A percentile compares a stretch with the other conserved stretches of the same genome.
phyloP scores from a whole-genome alignment of 129 eudicot genomes.

The Lonicera japonica region DNA sequence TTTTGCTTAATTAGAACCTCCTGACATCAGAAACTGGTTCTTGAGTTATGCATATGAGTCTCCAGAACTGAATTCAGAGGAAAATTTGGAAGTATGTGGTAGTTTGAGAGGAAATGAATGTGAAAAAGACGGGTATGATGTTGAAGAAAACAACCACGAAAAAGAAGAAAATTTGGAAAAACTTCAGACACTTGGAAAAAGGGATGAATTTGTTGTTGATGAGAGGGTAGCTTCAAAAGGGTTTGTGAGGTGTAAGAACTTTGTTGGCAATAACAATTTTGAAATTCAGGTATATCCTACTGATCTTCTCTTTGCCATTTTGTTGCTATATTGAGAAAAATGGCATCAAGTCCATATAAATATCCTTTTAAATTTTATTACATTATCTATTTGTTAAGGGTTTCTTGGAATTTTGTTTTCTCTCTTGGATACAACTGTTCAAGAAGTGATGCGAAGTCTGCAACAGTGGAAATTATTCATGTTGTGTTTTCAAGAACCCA shows the following conservation, averaged over 20 bases:
- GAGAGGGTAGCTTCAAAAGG: slow-evolving; percentile 10
- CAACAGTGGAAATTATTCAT: too few species aligned
- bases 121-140: slow-evolving; percentile 5
- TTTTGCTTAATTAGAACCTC: slow-evolving; percentile 36
- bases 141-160: slow-evolving; percentile 10
- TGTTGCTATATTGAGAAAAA: too few species aligned
- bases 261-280: not conserved
- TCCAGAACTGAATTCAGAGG: slow-evolving; percentile 26
- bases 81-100: slow-evolving; percentile 16
- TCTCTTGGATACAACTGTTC: too few species aligned
- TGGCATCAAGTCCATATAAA: too few species aligned
- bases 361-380: too few species aligned
- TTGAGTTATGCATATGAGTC: slow-evolving; percentile 51
- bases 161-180: slow-evolving; percentile 6
- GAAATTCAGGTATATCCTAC: not conserved
- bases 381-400: too few species aligned
- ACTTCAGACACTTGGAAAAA: not conserved
- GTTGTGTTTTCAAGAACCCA: too few species aligned
- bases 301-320: too few species aligned
- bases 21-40: slow-evolving; percentile 48
- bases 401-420: too few species aligned
- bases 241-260: not conserved
- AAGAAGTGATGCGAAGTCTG: too few species aligned
- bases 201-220: not conserved
- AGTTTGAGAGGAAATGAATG: slow-evolving; percentile 11